Percentiles rank a stretch among this genome's conserved stretches.
phyloP scores from a whole-genome alignment of 768 basidiomycete genomes.

The Amyloporia xantha region DNA sequence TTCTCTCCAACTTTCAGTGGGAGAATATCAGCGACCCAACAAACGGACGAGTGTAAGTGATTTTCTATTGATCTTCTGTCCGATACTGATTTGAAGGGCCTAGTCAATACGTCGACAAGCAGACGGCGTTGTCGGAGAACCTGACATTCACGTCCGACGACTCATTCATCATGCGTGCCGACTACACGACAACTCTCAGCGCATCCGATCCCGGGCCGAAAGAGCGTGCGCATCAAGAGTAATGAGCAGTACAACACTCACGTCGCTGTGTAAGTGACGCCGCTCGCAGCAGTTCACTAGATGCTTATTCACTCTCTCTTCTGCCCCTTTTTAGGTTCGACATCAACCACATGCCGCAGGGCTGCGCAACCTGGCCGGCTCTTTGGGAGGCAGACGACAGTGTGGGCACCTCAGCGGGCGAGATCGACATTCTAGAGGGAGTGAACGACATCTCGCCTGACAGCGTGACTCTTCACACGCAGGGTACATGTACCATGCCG shows the following conservation, averaged over 20 bases:
- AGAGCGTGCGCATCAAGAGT: conserved; percentile 45
- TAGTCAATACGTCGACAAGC: conserved; percentile 34
- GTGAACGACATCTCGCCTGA: conserved; percentile 21
- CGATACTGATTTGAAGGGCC: neutral
- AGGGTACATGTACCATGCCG: conserved; percentile 19
- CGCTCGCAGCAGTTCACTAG: neutral
- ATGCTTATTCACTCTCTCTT: neutral
- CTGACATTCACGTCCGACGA: conserved; percentile 45
- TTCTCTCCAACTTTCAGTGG: conserved; percentile 42
- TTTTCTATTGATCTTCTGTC: neutral
- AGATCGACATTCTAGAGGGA: conserved; percentile 46
- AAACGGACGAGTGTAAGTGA: conserved; percentile 52
- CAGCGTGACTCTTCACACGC: conserved; percentile 21
- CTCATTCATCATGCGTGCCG: conserved; percentile 46
- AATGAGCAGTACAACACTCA: conserved; percentile 42
- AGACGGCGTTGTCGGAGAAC: conserved; percentile 42
- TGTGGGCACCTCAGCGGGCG: conserved; percentile 37
- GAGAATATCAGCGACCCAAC: conserved; percentile 48
- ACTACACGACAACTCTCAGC: conserved; percentile 24
- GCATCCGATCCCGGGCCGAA: conserved; percentile 36
- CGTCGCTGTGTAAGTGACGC: conserved; percentile 39
- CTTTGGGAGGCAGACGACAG: conserved; percentile 37
- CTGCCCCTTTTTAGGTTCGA: conserved; percentile 28
- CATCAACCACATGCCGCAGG: conserved; percentile 47
- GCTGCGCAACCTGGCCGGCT: conserved; percentile 40